Evolutionary conservation across 1,284 basidiomycete genomes (phyloP).

Genomic region (Malassezia furfur): DNA sequence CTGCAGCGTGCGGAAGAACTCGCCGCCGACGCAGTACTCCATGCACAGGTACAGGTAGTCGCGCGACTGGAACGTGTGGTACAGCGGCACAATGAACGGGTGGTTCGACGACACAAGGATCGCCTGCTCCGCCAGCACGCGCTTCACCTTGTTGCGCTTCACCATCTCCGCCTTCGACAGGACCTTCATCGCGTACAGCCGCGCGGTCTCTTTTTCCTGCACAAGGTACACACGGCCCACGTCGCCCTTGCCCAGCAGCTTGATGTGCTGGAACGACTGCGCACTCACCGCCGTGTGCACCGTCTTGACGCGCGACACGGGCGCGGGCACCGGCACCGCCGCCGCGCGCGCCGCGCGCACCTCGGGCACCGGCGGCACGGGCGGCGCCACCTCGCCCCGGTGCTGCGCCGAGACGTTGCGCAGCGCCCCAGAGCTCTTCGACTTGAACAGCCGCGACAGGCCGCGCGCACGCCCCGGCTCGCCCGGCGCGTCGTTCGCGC

Average conservation of each 20-base stretch:
- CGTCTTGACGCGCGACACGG: conserved; percentile 64
- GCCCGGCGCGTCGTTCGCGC: neutral
- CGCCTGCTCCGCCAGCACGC: conserved; percentile 46
- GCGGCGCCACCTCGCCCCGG: neutral
- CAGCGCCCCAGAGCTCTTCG: conserved; percentile 13
- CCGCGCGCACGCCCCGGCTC: conserved; percentile 1
- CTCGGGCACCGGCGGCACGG: conserved; percentile 2
- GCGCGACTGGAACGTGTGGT: conserved; percentile 46
- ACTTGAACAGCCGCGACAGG: conserved; percentile 14
- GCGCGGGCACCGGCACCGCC: neutral
- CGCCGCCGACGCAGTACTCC: conserved; percentile 91
- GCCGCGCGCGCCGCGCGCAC: neutral
- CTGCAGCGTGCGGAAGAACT: conserved; percentile 79
- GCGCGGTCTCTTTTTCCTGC: conserved; percentile 36
- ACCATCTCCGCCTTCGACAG: conserved; percentile 48
- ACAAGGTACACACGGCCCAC: conserved; percentile 47
- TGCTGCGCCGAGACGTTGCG: neutral
- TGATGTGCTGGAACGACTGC: conserved; percentile 43
- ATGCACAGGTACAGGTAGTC: conserved; percentile 48
- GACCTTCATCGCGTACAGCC: conserved; percentile 47
- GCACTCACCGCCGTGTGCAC: conserved; percentile 50
- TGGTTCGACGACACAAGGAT: conserved; percentile 45
- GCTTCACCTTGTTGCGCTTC: conserved; percentile 48
- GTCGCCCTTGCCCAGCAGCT: conserved; percentile 48
- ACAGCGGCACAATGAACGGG: conserved; percentile 47